These are phyloP conservation scores for Pseudisothecium myosuroides DNA, from an alignment of 225 moss, liverwort and hornwort species.

Conservation along the genomic window DNA sequence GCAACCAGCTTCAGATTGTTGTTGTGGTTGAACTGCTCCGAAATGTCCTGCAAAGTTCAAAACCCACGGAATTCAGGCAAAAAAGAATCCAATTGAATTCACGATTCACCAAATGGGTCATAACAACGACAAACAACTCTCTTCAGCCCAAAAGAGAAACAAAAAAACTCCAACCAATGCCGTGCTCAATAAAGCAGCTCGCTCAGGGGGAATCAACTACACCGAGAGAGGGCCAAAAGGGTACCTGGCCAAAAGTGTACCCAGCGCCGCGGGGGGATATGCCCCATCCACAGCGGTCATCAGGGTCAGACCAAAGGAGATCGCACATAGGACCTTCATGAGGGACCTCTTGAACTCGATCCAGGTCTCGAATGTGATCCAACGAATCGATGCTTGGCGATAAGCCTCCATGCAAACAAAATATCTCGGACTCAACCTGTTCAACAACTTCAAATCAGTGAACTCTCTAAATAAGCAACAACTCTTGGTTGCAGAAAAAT, in stretches of 20 bases:
- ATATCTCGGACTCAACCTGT: slow-evolving; percentile 45
- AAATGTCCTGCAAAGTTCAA: slow-evolving; percentile 33
- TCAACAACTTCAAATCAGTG: not conserved
- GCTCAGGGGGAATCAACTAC: not conserved
- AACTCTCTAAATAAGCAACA: not conserved
- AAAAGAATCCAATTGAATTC: not conserved
- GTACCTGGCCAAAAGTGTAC: slow-evolving; percentile 66
- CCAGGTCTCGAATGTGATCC: slow-evolving; percentile 81
- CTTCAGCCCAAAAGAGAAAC: not conserved
- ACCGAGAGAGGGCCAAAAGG: not conserved
- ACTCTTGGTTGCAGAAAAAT: not conserved
- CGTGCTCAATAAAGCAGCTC: not conserved
- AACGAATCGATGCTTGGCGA: slow-evolving; percentile 69
- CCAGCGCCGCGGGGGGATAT: slow-evolving; percentile 80
- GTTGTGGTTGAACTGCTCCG: slow-evolving; percentile 82
- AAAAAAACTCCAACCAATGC: not conserved
- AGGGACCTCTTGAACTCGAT: slow-evolving; percentile 80
- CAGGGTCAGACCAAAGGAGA: slow-evolving; percentile 76
- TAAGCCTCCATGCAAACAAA: slow-evolving; percentile 77
- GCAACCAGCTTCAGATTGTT: slow-evolving; percentile 76
- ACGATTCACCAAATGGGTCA: not conserved
- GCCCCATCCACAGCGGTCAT: slow-evolving; percentile 85
- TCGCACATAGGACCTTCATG: slow-evolving; percentile 88
- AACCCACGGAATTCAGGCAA: too few relatives aligned
- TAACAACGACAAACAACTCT: not conserved